phyloP scores from a whole-genome alignment of 2,329 filamentous ascomycete species.

The Madurella fahalii region DNA sequence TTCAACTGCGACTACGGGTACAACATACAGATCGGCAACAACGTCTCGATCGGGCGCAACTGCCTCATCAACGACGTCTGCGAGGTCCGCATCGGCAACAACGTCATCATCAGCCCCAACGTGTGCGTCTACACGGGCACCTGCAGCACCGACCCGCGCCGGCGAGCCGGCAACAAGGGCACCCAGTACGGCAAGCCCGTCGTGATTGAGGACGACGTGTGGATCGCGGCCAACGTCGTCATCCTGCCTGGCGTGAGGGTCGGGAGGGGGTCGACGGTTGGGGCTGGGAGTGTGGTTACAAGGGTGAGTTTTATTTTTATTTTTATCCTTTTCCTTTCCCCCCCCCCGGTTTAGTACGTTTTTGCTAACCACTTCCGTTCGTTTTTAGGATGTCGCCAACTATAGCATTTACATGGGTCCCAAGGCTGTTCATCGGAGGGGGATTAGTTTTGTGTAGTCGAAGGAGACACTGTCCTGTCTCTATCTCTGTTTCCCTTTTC shows the following conservation, averaged over 20 bases:
- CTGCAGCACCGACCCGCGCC: slow-evolving; percentile 67
- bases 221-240: slow-evolving; percentile 72
- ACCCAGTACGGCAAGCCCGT: slow-evolving; percentile 67
- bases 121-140: slow-evolving; percentile 81
- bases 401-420: slow-evolving; percentile 27
- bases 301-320: slow-evolving; percentile 46
- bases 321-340: slow-evolving; percentile 1
- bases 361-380: background rate
- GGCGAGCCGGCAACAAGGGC: slow-evolving; percentile 69
- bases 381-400: slow-evolving; percentile 23
- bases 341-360: background rate
- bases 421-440: slow-evolving; percentile 25
- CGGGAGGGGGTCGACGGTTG: slow-evolving; percentile 73
- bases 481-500: background rate
- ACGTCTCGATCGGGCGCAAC: slow-evolving; percentile 76
- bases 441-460: slow-evolving; percentile 19
- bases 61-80: slow-evolving; percentile 87
- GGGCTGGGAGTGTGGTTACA: slow-evolving; percentile 80
- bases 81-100: slow-evolving; percentile 74
- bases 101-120: slow-evolving; percentile 73
- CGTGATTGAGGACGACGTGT: slow-evolving; percentile 79
- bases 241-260: slow-evolving; percentile 78
- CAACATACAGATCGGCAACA: slow-evolving; percentile 83
- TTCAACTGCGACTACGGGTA: slow-evolving; percentile 92
- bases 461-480: background rate